Evolutionary conservation across 768 basidiomycete genomes (phyloP).

Genomic region (Pleurotus djamor): DNA sequence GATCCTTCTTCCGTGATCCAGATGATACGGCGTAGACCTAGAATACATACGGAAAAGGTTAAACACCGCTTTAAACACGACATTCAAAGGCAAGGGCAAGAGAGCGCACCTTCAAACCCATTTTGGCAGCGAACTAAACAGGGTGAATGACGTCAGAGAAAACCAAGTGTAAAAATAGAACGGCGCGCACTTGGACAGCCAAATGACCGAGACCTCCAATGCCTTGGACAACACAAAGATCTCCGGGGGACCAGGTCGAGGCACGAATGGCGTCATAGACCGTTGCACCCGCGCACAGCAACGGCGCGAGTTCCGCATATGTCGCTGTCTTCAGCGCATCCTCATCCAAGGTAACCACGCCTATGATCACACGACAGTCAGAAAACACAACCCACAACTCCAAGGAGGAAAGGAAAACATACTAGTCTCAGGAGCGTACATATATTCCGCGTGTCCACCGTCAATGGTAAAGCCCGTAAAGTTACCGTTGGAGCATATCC

Average conservation of each 20-base stretch:
- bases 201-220: slow-evolving; percentile 9
- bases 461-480: slow-evolving; percentile 10
- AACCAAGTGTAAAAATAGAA: neutral
- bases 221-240: slow-evolving; percentile 8
- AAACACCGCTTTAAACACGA: neutral
- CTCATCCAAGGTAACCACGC: slow-evolving; percentile 1
- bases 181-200: slow-evolving; percentile 5
- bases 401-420: neutral
- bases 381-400: neutral
- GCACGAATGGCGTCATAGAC: slow-evolving; percentile 6
- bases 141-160: neutral
- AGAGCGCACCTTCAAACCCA: slow-evolving; percentile 4
- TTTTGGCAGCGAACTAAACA: slow-evolving; percentile 4
- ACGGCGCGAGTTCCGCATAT: slow-evolving; percentile 8
- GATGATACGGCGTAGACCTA: slow-evolving; percentile 6
- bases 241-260: slow-evolving; percentile 5
- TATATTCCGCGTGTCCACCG: slow-evolving; percentile 9
- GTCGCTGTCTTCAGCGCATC: slow-evolving; percentile 6
- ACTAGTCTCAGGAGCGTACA: slow-evolving; percentile 8
- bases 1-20: slow-evolving; percentile 3
- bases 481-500: slow-evolving; percentile 3
- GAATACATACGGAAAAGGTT: neutral
- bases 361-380: neutral
- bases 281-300: slow-evolving; percentile 7
- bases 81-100: neutral